phyloP scores from a whole-genome alignment of 1,139 yeast species.

The Diutina neorugosa region DNA sequence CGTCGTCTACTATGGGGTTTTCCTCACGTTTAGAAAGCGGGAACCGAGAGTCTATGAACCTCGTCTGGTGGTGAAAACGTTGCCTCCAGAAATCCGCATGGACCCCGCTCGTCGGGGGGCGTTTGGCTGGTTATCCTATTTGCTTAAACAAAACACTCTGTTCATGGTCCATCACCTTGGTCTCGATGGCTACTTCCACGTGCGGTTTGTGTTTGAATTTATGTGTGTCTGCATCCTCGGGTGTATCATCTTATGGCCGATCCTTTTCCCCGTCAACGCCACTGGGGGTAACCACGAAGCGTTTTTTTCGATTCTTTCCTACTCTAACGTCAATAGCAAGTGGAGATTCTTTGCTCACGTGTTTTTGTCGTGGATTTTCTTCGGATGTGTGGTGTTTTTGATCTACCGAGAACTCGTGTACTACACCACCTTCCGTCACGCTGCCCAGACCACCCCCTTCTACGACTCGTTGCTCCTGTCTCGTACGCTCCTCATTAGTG shows the following conservation, averaged over 20 bases:
- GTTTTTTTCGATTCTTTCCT: constrained; percentile 42
- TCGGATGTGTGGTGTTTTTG: constrained; percentile 45
- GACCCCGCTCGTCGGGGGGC: constrained; percentile 46
- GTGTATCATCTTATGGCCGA: constrained; percentile 57
- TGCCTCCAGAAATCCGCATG: constrained; percentile 33
- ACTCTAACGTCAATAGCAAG: constrained; percentile 49
- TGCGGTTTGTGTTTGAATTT: constrained; percentile 62
- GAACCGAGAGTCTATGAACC: constrained; percentile 75
- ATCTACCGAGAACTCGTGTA: constrained; percentile 63
- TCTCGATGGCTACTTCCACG: constrained; percentile 78
- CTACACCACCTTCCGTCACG: constrained; percentile 56
- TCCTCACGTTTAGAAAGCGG: constrained; percentile 53
- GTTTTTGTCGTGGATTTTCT: constrained; percentile 56
- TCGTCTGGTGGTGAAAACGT: constrained; percentile 36
- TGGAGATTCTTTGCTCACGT: constrained; percentile 63
- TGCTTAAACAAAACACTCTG: constrained; percentile 46
- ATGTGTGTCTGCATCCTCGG: constrained; percentile 50
- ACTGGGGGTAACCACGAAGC: constrained; percentile 50
- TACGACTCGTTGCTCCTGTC: constrained; percentile 57
- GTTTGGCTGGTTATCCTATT: constrained; percentile 40
- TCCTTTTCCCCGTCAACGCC: constrained; percentile 79
- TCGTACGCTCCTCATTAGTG: constrained; percentile 56
- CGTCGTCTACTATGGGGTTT: constrained; percentile 40
- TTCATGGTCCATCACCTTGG: constrained; percentile 72
- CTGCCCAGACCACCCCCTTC: constrained; percentile 56